Percentiles rank a stretch among this genome's conserved stretches.
phyloP scores from a whole-genome alignment of 768 basidiomycete species.

The Boletus rubescentipes region DNA sequence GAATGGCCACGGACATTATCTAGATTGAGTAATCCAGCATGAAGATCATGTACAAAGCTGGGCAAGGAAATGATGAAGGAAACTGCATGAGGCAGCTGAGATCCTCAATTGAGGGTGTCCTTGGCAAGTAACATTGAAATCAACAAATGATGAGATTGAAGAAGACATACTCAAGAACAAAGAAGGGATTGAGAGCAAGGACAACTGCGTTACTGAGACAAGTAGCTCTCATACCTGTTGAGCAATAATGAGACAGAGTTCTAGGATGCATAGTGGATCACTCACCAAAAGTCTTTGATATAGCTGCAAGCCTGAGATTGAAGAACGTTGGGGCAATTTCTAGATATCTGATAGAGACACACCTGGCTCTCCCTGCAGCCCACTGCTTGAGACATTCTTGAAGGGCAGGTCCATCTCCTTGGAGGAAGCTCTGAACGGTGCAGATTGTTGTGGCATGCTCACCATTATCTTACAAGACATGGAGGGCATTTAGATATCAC shows the following conservation, averaged over 20 bases:
- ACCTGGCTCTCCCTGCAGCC: conserved; percentile 72
- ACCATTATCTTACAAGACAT: conserved; percentile 76
- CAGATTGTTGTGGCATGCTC: conserved; percentile 76
- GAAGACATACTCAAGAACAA: conserved; percentile 83
- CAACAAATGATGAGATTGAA: not conserved
- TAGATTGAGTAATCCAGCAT: conserved; percentile 76
- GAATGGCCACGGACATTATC: conserved; percentile 75
- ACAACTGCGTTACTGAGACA: conserved; percentile 92
- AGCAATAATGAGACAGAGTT: no score
- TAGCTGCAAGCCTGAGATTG: conserved; percentile 63
- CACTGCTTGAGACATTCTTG: conserved; percentile 79
- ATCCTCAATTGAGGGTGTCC: conserved; percentile 79
- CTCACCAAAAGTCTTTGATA: conserved; percentile 95
- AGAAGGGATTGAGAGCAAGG: conserved; percentile 93
- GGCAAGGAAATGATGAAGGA: conserved; percentile 85
- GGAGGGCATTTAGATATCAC: conserved; percentile 77
- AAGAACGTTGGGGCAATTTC: not conserved
- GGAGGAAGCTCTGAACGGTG: conserved; percentile 78
- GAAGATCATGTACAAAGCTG: conserved; percentile 92
- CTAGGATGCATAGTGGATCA: not conserved
- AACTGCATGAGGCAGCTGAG: conserved; percentile 86
- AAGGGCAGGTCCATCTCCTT: no score
- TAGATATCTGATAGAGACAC: conserved; percentile 17
- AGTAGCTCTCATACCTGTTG: conserved; percentile 81
- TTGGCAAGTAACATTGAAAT: conserved; percentile 30